A percentile compares a stretch with the other conserved stretches of the same genome.
These are phyloP conservation scores for Caloboletus firmus DNA, from an alignment of 1,284 basidiomycete genomes.

Conservation along the genomic window DNA sequence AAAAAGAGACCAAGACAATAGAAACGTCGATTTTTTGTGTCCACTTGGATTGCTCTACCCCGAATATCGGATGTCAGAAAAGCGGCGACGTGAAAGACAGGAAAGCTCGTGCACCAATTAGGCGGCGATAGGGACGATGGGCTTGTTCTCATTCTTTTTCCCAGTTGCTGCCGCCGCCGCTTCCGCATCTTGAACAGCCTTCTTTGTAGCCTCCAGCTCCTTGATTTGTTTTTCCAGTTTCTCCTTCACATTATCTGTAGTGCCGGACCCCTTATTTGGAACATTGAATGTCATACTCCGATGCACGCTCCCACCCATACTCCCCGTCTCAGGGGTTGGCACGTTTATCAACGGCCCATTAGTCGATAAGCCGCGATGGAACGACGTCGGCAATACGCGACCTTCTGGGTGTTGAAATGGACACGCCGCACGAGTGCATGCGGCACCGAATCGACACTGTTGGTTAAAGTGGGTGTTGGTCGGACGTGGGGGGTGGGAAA, in stretches of 20 bases:
- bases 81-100: not conserved
- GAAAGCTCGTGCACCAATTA: conserved; percentile 4
- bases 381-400: conserved; percentile 70
- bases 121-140: conserved; percentile 51
- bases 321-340: conserved; percentile 59
- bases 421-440: conserved; percentile 76
- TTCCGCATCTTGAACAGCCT: conserved; percentile 57
- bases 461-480: conserved; percentile 41
- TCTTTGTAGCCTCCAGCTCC: conserved; percentile 58
- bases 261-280: conserved; percentile 27
- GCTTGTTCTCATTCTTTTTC: conserved; percentile 58
- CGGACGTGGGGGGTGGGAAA: conserved; percentile 60
- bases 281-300: conserved; percentile 68
- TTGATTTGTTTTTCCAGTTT: conserved; percentile 58
- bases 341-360: conserved; percentile 59
- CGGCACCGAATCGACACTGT: conserved; percentile 72
- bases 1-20: conserved; percentile 17
- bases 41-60: conserved; percentile 18
- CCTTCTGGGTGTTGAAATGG: conserved; percentile 78
- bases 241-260: conserved; percentile 44
- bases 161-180: conserved; percentile 50
- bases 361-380: conserved; percentile 72
- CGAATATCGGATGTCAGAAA: not conserved
- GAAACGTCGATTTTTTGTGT: conserved; percentile 24
- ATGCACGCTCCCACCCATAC: conserved; percentile 61